Conservation (phyloP, 352 stramenopile genomes). For the Phytophthora fragariaefolia region DNA sequence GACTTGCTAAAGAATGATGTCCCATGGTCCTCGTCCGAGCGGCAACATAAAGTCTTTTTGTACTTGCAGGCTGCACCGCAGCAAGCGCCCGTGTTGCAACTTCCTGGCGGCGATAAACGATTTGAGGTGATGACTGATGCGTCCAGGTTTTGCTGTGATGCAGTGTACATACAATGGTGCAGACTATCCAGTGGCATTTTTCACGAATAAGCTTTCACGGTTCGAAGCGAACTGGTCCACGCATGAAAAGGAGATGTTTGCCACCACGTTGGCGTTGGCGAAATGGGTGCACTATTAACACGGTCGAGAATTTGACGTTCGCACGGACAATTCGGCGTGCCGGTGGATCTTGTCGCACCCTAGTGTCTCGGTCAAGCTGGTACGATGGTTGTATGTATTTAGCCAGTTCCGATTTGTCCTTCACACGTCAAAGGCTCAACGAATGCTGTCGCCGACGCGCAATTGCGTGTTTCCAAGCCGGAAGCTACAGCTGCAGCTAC, state of each 20-base stretch:
- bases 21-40: too few species aligned
- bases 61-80: too few species aligned
- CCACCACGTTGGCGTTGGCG: conserved; percentile 20
- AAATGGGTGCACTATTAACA: conserved; percentile 26
- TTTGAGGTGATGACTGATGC: too few species aligned
- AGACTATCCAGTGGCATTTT: conserved; percentile 38
- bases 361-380: conserved; percentile 3
- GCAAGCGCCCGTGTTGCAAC: too few species aligned
- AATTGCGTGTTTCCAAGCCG: not conserved
- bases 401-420: not conserved
- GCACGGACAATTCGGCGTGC: conserved; percentile 7
- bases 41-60: too few species aligned
- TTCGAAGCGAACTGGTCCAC: conserved; percentile 22
- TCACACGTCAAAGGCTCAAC: not conserved
- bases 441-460: not conserved
- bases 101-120: too few species aligned
- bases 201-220: conserved; percentile 7
- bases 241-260: conserved; percentile 28
- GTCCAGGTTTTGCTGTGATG: too few species aligned
- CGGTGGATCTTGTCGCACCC: conserved; percentile 10
- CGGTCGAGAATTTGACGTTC: conserved; percentile 11
- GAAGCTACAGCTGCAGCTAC: not conserved
- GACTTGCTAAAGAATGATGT: too few species aligned
- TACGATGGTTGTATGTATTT: not conserved
- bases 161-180: not conserved